phyloP scores from a whole-genome alignment of 441 rosid species.

The Eutrema salsugineum region DNA sequence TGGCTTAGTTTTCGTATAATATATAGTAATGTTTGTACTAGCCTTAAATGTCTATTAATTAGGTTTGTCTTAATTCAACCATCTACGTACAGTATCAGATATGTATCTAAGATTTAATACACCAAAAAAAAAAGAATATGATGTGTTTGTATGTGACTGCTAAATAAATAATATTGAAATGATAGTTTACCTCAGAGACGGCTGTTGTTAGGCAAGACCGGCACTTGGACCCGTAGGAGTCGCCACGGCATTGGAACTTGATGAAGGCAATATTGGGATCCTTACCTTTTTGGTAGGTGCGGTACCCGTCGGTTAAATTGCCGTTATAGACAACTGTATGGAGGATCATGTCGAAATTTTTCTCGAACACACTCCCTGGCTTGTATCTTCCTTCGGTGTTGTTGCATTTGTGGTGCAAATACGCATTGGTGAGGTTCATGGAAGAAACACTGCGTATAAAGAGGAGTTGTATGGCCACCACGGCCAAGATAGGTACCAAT shows the following conservation, averaged over 20 bases:
- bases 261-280: not conserved
- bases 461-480: not conserved
- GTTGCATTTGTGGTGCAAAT: conserved; percentile 17
- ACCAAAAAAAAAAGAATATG: too few species aligned
- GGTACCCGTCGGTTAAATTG: conserved; percentile 43
- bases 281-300: conserved; percentile 15
- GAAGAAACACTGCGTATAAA: not conserved
- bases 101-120: too few species aligned
- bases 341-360: conserved; percentile 37
- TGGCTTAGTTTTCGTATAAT: not conserved
- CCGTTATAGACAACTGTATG: conserved; percentile 22
- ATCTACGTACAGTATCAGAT: too few species aligned
- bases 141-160: too few species aligned
- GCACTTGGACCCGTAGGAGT: not conserved
- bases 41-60: not conserved
- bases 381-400: conserved; percentile 38
- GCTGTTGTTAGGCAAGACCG: not conserved
- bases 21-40: not conserved
- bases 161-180: not conserved
- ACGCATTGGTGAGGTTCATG: not conserved
- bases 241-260: not conserved
- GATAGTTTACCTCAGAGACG: not conserved
- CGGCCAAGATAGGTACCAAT: not conserved
- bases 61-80: too few species aligned
- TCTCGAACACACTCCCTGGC: conserved; percentile 32